These are phyloP conservation scores for Stentor coeruleus DNA, from an alignment of 73 alveolate genomes.

Conservation along the genomic window DNA sequence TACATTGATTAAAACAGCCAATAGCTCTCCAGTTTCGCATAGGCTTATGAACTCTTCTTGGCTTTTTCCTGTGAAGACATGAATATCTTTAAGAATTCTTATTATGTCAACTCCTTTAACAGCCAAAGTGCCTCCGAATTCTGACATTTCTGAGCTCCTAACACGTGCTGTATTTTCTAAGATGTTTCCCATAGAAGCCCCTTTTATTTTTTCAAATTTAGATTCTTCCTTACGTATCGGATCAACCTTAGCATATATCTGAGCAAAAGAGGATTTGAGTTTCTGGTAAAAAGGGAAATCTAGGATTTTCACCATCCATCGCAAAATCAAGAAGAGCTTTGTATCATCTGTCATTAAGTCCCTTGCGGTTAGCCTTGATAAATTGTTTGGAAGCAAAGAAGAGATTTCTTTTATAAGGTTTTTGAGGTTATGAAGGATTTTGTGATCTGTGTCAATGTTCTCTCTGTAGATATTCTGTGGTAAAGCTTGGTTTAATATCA, in stretches of 20 bases:
- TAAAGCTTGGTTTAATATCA: neutral
- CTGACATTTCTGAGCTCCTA: neutral
- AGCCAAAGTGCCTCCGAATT: neutral
- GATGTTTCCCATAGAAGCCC: no score
- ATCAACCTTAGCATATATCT: neutral
- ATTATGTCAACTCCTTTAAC: neutral
- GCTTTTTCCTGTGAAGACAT: neutral
- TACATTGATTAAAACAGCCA: conserved; percentile 51
- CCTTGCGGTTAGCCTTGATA: neutral
- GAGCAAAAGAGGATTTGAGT: neutral
- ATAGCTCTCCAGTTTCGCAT: conserved; percentile 58
- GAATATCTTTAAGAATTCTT: neutral
- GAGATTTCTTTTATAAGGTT: conserved; percentile 6
- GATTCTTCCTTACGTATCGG: neutral
- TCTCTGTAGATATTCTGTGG: conserved; percentile 16
- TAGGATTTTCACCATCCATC: conserved; percentile 12
- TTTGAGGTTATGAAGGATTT: neutral
- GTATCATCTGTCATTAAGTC: neutral
- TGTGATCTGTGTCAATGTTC: neutral
- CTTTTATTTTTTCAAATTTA: no score
- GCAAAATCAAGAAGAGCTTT: neutral
- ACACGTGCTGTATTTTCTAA: neutral
- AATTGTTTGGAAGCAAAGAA: neutral
- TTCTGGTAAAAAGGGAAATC: conserved; percentile 13
- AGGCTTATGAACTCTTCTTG: neutral